Conservation (phyloP, 139 green algal genomes). For the Micractinium sp. region DNA sequence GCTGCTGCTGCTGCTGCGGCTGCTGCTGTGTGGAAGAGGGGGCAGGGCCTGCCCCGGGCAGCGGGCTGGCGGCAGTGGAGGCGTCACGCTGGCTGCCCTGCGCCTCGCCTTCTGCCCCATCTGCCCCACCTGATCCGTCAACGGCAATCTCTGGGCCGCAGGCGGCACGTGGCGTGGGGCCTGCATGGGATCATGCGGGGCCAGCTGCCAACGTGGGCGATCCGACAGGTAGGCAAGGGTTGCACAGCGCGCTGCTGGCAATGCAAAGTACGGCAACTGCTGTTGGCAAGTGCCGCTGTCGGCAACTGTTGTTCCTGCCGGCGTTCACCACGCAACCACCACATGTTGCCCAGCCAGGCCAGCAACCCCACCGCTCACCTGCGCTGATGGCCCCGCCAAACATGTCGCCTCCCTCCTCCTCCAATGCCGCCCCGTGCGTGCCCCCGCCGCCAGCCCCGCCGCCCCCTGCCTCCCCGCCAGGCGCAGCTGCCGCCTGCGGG, state of each 20-base stretch:
- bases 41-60: neutral
- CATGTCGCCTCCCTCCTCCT: neutral
- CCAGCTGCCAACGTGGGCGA: neutral
- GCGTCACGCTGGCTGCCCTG: neutral
- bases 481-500: neutral
- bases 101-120: neutral
- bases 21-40: neutral
- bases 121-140: neutral
- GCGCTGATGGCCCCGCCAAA: neutral
- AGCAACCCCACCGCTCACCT: neutral
- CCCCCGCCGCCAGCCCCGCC: too few relatives aligned
- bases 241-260: neutral
- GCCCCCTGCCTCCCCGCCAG: neutral
- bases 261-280: neutral
- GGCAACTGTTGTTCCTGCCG: neutral
- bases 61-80: neutral
- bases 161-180: neutral
- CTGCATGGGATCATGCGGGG: neutral
- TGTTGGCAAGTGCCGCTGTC: neutral
- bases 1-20: neutral
- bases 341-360: neutral
- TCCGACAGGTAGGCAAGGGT: too few relatives aligned
- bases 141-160: neutral
- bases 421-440: too few relatives aligned
- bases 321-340: neutral